Percentiles rank a stretch among this genome's conserved stretches.
Evolutionary conservation across 2,329 filamentous ascomycete species (phyloP).

Genomic region (Cladosporium sp.): DNA sequence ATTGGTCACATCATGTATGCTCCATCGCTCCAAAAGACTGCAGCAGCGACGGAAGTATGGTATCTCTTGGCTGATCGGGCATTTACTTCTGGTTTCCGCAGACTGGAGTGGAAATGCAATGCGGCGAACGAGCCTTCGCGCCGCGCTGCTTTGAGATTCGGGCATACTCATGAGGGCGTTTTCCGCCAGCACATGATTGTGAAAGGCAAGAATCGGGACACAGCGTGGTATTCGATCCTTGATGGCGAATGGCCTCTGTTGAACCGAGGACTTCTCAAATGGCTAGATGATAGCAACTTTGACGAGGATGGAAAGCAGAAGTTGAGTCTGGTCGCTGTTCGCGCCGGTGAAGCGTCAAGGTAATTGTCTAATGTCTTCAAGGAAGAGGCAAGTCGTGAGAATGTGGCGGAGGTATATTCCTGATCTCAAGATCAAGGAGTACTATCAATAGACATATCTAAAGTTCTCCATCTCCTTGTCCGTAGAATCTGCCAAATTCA

Average conservation of each 20-base stretch:
- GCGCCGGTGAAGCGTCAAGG: slow-evolving; percentile 5
- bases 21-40: slow-evolving; percentile 49
- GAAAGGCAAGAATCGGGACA: slow-evolving; percentile 56
- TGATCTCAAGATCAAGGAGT: no score
- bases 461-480: not conserved
- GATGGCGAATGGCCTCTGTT: slow-evolving; percentile 55
- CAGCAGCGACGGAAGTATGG: slow-evolving; percentile 54
- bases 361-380: no score
- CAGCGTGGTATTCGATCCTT: slow-evolving; percentile 57
- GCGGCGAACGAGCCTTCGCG: slow-evolving; percentile 51
- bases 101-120: slow-evolving; percentile 65
- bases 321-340: slow-evolving; percentile 39
- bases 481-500: not conserved
- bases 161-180: slow-evolving; percentile 56
- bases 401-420: no score
- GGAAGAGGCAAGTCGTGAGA: no score
- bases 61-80: slow-evolving; percentile 52
- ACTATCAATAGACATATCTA: not conserved
- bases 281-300: slow-evolving; percentile 56
- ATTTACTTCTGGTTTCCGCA: slow-evolving; percentile 49
- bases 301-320: slow-evolving; percentile 51
- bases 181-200: slow-evolving; percentile 61
- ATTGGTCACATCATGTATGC: slow-evolving; percentile 56
- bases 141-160: slow-evolving; percentile 53
- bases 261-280: slow-evolving; percentile 48